These are phyloP conservation scores for Pelomyxa schiedti DNA, from an alignment of 78 protist genomes.

Conservation along the genomic window DNA sequence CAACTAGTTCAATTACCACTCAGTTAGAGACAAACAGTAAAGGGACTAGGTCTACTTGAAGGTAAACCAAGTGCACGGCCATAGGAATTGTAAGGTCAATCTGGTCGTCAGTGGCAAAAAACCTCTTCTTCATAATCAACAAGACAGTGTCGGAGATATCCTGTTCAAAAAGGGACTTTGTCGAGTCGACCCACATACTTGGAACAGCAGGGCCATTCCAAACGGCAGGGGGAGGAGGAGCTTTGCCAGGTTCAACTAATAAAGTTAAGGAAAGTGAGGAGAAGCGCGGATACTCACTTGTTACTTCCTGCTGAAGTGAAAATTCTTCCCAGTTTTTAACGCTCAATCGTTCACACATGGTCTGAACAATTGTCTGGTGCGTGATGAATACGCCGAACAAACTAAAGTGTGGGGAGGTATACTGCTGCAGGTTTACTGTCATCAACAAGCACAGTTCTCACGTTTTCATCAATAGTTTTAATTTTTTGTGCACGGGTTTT, in stretches of 20 bases:
- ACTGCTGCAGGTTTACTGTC: conserved; percentile 20
- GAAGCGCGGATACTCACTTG: no score
- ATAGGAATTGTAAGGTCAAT: conserved; percentile 66
- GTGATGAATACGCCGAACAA: no score
- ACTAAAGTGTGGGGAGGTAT: no score
- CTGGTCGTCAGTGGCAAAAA: conserved; percentile 69
- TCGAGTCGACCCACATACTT: conserved; percentile 72
- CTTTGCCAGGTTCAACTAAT: conserved; percentile 11
- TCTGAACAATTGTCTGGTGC: no score
- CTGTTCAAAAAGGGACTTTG: conserved; percentile 61
- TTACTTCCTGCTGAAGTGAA: no score
- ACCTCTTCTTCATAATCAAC: conserved; percentile 59
- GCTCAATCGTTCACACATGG: conserved; percentile 36
- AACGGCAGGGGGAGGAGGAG: no score
- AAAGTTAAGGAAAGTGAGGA: no score
- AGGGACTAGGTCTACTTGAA: no score
- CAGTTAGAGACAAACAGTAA: no score
- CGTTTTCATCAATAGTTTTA: conserved; percentile 35
- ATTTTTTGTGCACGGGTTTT: conserved; percentile 35
- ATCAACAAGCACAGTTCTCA: conserved; percentile 47
- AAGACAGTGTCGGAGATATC: conserved; percentile 37
- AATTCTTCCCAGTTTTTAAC: conserved; percentile 52
- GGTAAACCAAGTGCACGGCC: conserved; percentile 62
- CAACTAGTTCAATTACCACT: no score
- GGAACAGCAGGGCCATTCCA: no score